Conservation (phyloP, 495 filamentous ascomycete species). For the Podospora pseudoanserina region DNA sequence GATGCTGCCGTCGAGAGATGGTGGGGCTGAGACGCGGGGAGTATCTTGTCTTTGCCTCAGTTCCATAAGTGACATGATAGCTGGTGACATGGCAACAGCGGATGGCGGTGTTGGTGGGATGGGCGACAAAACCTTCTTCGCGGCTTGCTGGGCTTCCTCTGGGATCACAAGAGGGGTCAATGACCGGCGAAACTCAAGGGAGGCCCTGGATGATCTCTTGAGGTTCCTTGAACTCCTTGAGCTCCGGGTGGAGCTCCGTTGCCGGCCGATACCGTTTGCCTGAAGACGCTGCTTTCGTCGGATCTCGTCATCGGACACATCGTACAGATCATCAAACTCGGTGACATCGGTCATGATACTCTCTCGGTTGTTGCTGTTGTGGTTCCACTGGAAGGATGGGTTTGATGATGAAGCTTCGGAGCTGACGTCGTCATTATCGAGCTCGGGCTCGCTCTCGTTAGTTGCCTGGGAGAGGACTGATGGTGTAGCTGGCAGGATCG, state of each 20-base stretch:
- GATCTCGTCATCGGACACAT: slow-evolving; percentile 65
- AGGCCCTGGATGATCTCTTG: slow-evolving; percentile 26
- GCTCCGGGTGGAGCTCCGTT: slow-evolving; percentile 31
- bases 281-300: slow-evolving; percentile 31
- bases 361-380: slow-evolving; percentile 36
- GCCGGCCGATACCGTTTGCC: slow-evolving; percentile 36
- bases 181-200: slow-evolving; percentile 36
- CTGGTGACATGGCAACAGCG: slow-evolving; percentile 74
- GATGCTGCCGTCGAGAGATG: slow-evolving; percentile 83
- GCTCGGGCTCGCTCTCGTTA: slow-evolving; percentile 31
- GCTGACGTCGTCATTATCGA: slow-evolving; percentile 41
- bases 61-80: slow-evolving; percentile 62
- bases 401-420: slow-evolving; percentile 49
- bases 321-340: slow-evolving; percentile 83
- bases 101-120: slow-evolving; percentile 72
- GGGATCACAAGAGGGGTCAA: slow-evolving; percentile 75
- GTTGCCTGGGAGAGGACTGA: slow-evolving; percentile 28
- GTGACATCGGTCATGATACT: slow-evolving; percentile 54
- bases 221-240: slow-evolving; percentile 23
- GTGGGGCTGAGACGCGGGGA: slow-evolving; percentile 72
- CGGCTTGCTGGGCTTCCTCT: slow-evolving; percentile 24
- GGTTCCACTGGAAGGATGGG: slow-evolving; percentile 51
- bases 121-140: slow-evolving; percentile 52
- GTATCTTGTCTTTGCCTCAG: slow-evolving; percentile 51
- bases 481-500: slow-evolving; percentile 46